Base-by-base conservation (phyloP, 2,329 filamentous ascomycete genomes). In the Chaetomiaceae sp. region DNA sequence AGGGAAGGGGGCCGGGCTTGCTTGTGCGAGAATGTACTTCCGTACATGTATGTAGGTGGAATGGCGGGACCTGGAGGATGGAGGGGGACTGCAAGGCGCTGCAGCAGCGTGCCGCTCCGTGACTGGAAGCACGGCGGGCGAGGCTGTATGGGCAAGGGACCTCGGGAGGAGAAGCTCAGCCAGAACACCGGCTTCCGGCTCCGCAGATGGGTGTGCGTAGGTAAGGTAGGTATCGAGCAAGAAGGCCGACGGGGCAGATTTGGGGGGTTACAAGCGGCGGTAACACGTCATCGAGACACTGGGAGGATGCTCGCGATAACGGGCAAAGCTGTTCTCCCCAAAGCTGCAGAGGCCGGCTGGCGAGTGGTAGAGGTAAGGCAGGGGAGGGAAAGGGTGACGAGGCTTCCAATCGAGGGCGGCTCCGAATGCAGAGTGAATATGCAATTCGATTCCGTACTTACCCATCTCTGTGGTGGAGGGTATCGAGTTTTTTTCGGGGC, bases 281-380 rank as follows among this genome's bases (percentile, higher is more conserved):
- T 64, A 62, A 61, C 63, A 66, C 63, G 59, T 63, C 62, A 60
- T 60, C 53, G 62, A 62, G 58, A 57, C 59, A 62, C 56, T 59
- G 57, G 56, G 30, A 42, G 26, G 47, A 54, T 53, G 57, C 39
- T 48, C 51, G 50, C 52, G 50, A 56, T 49, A 50, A 48, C 38
- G 19, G 42, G 22, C n/a, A n/a, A n/a, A n/a, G n/a, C n/a, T n/a
- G n/a, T 24, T 32, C 40, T 26, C 38, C 20, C 42, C 36, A 42
- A 47, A 30, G 37, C 45, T 42, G 41, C 24, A 35, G 42, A 42
- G 18, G 18, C 33, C 14, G 42, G 42, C 26, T 29, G 27, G 37
- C 20, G 39, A 9, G 32, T 27, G 14, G 12, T 32, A 3, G 14
- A n/a, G 11, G 37, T 30, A n/a, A 20, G 32, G 22, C 20, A 30